Evolutionary conservation across 2,329 filamentous ascomycete genomes (phyloP).

Genomic region (Capronia epimyces): DNA sequence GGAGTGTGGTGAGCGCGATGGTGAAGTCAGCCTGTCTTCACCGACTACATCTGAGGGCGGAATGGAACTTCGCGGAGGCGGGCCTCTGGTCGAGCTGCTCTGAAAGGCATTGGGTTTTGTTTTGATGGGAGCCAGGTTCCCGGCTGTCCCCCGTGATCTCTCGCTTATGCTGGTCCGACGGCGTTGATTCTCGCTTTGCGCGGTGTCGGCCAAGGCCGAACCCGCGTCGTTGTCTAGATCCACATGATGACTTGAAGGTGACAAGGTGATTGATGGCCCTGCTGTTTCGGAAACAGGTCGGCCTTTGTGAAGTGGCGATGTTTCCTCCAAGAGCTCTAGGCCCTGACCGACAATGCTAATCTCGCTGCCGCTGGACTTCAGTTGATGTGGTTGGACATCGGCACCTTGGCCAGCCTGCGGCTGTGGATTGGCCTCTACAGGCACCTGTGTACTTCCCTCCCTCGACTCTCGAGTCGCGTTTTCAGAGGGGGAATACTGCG

Average conservation of each 20-base stretch:
- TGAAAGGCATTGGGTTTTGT: slow-evolving; percentile 28
- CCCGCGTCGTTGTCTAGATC: background rate
- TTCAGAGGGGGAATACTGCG: background rate
- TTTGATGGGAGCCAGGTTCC: background rate
- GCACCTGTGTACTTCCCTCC: too few relatives aligned
- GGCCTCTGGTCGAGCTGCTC: background rate
- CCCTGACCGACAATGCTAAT: too few relatives aligned
- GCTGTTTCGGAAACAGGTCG: too few relatives aligned
- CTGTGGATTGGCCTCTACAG: too few relatives aligned
- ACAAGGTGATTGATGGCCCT: too few relatives aligned
- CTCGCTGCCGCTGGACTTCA: too few relatives aligned
- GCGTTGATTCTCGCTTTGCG: background rate
- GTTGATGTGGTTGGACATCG: too few relatives aligned
- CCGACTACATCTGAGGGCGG: background rate
- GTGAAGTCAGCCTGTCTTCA: background rate
- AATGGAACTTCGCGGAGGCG: background rate
- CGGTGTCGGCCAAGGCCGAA: background rate
- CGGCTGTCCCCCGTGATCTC: background rate
- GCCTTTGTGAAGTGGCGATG: too few relatives aligned
- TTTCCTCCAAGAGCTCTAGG: too few relatives aligned
- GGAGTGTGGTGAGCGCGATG: background rate
- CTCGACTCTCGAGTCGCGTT: background rate
- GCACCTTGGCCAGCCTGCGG: too few relatives aligned
- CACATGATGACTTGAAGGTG: background rate
- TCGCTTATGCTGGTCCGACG: background rate